These are phyloP conservation scores for Pseudogymnoascus sp. DNA, from an alignment of 2,329 filamentous ascomycete species.

Conservation along the genomic window DNA sequence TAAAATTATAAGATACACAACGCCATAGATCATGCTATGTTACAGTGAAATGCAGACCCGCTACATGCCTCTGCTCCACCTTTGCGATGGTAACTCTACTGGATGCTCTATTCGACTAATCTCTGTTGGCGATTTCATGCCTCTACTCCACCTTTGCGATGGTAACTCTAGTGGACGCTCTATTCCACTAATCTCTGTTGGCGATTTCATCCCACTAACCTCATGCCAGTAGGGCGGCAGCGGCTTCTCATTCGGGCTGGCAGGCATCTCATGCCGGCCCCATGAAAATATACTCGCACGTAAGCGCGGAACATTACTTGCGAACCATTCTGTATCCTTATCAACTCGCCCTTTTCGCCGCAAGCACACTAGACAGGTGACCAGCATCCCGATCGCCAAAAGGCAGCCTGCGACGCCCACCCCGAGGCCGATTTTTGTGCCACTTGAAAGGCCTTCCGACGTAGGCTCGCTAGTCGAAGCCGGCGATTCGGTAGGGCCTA, in stretches of 20 bases:
- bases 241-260: not conserved
- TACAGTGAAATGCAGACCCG: not conserved
- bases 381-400: not conserved
- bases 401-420: not conserved
- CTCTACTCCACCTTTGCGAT: not conserved
- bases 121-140: not conserved
- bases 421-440: not conserved
- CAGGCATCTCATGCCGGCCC: not conserved
- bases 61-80: constrained; percentile 3
- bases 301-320: not conserved
- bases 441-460: not conserved
- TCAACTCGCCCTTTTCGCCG: not conserved
- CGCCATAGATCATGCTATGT: not conserved
- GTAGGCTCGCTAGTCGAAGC: not conserved
- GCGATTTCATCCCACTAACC: not conserved
- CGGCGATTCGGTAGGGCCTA: not conserved
- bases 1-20: not conserved
- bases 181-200: not conserved
- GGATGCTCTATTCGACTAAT: not conserved
- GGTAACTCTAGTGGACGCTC: not conserved
- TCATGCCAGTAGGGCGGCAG: not conserved
- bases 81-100: not conserved
- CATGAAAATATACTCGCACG: not conserved
- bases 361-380: not conserved
- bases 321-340: not conserved